These are phyloP conservation scores for Boletus pseudopeckii DNA, from an alignment of 768 basidiomycete genomes.

Conservation along the genomic window DNA sequence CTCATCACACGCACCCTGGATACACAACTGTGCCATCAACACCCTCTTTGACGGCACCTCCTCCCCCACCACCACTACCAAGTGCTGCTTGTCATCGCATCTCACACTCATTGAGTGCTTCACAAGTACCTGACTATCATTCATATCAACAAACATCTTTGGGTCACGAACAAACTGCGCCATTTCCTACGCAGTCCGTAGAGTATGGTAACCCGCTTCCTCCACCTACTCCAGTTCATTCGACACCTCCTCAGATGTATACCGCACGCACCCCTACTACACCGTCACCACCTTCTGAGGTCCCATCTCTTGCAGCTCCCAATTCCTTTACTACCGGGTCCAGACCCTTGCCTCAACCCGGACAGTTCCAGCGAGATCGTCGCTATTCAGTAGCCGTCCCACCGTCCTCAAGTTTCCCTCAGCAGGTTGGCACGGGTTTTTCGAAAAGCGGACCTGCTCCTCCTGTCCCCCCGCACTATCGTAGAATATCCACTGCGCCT, in stretches of 20 bases:
- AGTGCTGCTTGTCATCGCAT: conserved; percentile 18
- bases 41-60: neutral
- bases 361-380: conserved; percentile 30
- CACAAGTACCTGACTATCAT: conserved; percentile 27
- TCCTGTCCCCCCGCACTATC: conserved; percentile 35
- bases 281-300: conserved; percentile 27
- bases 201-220: conserved; percentile 18
- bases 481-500: conserved; percentile 25
- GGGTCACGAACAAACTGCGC: conserved; percentile 19
- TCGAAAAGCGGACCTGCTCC: conserved; percentile 11
- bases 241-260: conserved; percentile 27
- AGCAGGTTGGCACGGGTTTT: conserved; percentile 19
- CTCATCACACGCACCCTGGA: conserved; percentile 16
- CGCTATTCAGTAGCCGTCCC: conserved; percentile 27
- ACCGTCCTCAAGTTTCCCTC: conserved; percentile 33
- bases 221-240: conserved; percentile 22
- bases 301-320: conserved; percentile 2
- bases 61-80: conserved; percentile 13
- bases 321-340: conserved; percentile 17
- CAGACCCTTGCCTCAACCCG: conserved; percentile 32
- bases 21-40: conserved; percentile 10
- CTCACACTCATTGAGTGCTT: conserved; percentile 28
- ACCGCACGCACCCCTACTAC: conserved; percentile 14
- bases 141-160: conserved; percentile 19
- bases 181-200: conserved; percentile 27